Evolutionary conservation across 1,284 basidiomycete species (phyloP).

Genomic region (Kwoniella shivajii): DNA sequence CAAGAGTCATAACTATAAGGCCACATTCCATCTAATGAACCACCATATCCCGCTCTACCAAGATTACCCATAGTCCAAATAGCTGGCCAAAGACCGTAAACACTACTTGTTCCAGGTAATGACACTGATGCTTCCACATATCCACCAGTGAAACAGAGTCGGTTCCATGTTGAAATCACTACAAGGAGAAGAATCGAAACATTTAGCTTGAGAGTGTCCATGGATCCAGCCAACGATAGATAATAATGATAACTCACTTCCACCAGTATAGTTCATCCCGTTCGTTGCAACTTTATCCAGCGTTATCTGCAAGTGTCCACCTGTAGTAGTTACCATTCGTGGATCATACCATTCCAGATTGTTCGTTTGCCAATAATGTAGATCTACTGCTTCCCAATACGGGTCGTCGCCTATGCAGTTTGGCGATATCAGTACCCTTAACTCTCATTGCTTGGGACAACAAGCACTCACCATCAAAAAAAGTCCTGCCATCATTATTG

Average conservation of each 20-base stretch:
- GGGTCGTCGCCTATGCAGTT: conserved; percentile 57
- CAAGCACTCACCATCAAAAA: conserved; percentile 54
- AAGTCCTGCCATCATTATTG: conserved; percentile 67
- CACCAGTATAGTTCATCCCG: conserved; percentile 75
- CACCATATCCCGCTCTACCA: conserved; percentile 58
- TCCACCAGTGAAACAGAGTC: conserved; percentile 85
- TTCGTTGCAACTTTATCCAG: conserved; percentile 61
- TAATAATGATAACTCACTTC: conserved; percentile 53
- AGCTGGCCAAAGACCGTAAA: conserved; percentile 70
- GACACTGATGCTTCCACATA: conserved; percentile 75
- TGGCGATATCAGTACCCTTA: not conserved
- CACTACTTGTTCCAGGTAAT: conserved; percentile 70
- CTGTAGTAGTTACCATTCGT: conserved; percentile 57
- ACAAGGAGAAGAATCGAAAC: conserved; percentile 2
- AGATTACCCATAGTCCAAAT: conserved; percentile 58
- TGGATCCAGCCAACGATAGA: too few species aligned
- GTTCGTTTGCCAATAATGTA: conserved; percentile 69
- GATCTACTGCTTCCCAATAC: conserved; percentile 60
- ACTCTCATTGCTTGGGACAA: not conserved
- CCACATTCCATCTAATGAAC: conserved; percentile 57
- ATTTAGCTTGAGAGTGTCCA: too few species aligned
- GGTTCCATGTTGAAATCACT: conserved; percentile 71
- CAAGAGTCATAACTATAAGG: conserved; percentile 60
- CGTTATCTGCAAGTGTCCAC: conserved; percentile 77
- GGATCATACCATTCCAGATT: conserved; percentile 78